Percentiles rank a stretch among this genome's conserved stretches.
Conservation (phyloP, 1,284 basidiomycete genomes). For the Irpex sp. region DNA sequence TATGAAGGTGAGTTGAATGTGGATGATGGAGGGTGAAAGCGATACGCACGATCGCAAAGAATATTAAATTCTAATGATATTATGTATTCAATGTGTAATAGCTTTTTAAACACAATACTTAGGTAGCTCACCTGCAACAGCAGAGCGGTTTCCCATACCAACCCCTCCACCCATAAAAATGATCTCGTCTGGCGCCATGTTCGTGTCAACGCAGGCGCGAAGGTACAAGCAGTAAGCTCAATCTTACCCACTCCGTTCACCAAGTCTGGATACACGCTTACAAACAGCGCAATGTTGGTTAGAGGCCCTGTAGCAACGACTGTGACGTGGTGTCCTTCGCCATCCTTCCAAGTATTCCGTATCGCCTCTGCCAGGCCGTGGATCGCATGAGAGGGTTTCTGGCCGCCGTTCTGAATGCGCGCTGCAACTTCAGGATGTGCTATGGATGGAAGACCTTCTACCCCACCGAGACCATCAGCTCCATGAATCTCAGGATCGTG, state of each 20-base stretch:
- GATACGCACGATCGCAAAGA: constrained; percentile 66
- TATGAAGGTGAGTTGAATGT: background rate
- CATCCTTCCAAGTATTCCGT: constrained; percentile 48
- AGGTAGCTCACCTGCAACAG: constrained; percentile 53
- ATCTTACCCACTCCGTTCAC: constrained; percentile 47
- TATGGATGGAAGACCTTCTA: constrained; percentile 61
- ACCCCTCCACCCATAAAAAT: constrained; percentile 89
- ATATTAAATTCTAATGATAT: constrained; percentile 68
- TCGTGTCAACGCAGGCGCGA: background rate
- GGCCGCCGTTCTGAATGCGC: constrained; percentile 28
- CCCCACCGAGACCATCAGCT: constrained; percentile 73
- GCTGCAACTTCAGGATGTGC: constrained; percentile 44
- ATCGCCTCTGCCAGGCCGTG: constrained; percentile 65
- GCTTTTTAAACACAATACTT: no score
- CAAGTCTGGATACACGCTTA: constrained; percentile 67
- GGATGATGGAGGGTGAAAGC: background rate
- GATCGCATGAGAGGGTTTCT: constrained; percentile 42
- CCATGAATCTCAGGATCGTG: constrained; percentile 75
- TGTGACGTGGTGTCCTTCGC: constrained; percentile 52
- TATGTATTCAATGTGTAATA: no score
- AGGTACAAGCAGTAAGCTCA: background rate
- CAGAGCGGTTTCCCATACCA: constrained; percentile 76
- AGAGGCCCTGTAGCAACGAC: constrained; percentile 76
- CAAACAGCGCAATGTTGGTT: constrained; percentile 83
- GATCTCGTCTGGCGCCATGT: constrained; percentile 49